Evolutionary conservation across 768 basidiomycete species (phyloP).

Genomic region (Flagelloscypha sp.): DNA sequence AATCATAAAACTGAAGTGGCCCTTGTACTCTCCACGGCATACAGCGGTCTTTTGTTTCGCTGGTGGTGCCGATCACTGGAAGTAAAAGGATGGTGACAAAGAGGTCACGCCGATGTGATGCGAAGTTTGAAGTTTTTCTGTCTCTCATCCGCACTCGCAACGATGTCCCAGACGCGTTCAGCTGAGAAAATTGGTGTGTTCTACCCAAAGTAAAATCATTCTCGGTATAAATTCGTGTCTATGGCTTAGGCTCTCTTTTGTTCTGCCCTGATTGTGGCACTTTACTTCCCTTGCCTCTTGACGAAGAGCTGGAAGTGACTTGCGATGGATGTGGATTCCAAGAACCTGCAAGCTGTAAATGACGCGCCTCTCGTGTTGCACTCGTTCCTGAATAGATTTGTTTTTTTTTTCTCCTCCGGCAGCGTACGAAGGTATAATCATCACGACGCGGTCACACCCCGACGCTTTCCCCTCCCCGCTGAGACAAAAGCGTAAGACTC

Average conservation of each 20-base stretch:
- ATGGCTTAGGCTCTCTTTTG: conserved; percentile 66
- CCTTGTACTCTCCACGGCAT: too few relatives aligned
- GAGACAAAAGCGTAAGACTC: conserved; percentile 81
- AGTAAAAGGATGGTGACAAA: too few relatives aligned
- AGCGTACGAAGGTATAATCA: conserved; percentile 92
- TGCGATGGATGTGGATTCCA: conserved; percentile 87
- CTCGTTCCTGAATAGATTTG: background rate
- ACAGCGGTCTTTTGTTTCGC: too few relatives aligned
- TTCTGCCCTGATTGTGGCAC: conserved; percentile 95
- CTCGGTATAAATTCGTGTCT: background rate
- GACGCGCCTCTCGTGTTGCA: background rate
- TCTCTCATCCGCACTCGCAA: conserved; percentile 2
- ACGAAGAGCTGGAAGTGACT: conserved; percentile 60
- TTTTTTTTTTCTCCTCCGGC: conserved; percentile 4
- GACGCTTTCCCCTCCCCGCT: conserved; percentile 91
- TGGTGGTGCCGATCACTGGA: too few relatives aligned
- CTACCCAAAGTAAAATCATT: background rate
- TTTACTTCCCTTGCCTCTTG: conserved; percentile 72
- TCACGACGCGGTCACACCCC: conserved; percentile 84
- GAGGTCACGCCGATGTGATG: too few relatives aligned
- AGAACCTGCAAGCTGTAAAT: conserved; percentile 86
- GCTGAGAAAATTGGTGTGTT: conserved; percentile 43
- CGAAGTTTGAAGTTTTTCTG: background rate
- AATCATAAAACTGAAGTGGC: too few relatives aligned
- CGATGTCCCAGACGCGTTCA: too few relatives aligned